Percentiles rank a stretch among this genome's conserved stretches.
phyloP scores from a whole-genome alignment of 129 eudicot genomes.

The Arctium lappa region DNA sequence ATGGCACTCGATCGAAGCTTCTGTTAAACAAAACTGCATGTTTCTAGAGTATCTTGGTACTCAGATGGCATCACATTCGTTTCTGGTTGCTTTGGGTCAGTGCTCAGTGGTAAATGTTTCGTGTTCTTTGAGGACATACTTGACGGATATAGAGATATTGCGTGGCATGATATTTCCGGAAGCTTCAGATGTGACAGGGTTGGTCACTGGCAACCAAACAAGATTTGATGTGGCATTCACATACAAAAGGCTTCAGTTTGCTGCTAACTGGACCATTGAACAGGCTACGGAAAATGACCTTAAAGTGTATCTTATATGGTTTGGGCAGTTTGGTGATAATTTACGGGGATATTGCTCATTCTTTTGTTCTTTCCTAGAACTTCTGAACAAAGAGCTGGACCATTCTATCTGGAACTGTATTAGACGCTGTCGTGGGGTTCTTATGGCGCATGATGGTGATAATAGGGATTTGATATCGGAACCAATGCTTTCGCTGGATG shows the following conservation, averaged over 20 bases:
- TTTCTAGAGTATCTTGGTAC: constrained; percentile 72
- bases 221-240: constrained; percentile 25
- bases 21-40: constrained; percentile 67
- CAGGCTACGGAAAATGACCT: constrained; percentile 71
- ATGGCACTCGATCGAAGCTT: constrained; percentile 60
- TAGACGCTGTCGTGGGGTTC: constrained; percentile 26
- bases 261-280: constrained; percentile 87
- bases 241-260: constrained; percentile 46
- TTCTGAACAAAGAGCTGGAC: constrained; percentile 47
- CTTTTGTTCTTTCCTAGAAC: constrained; percentile 35
- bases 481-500: constrained; percentile 67
- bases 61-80: constrained; percentile 43
- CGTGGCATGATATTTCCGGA: constrained; percentile 48
- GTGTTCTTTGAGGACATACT: constrained; percentile 29
- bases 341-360: constrained; percentile 45
- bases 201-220: constrained; percentile 5
- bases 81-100: constrained; percentile 20
- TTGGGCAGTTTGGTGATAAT: constrained; percentile 56
- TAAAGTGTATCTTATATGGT: constrained; percentile 62
- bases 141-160: constrained; percentile 45
- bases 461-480: constrained; percentile 23
- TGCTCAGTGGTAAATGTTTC: constrained; percentile 16
- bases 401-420: constrained; percentile 78
- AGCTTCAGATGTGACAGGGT: constrained; percentile 19
- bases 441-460: constrained; percentile 22